A percentile compares a stretch with the other conserved stretches of the same genome.
These are phyloP conservation scores for Termitomyces sp. DNA, from an alignment of 768 basidiomycete species.

Conservation along the genomic window DNA sequence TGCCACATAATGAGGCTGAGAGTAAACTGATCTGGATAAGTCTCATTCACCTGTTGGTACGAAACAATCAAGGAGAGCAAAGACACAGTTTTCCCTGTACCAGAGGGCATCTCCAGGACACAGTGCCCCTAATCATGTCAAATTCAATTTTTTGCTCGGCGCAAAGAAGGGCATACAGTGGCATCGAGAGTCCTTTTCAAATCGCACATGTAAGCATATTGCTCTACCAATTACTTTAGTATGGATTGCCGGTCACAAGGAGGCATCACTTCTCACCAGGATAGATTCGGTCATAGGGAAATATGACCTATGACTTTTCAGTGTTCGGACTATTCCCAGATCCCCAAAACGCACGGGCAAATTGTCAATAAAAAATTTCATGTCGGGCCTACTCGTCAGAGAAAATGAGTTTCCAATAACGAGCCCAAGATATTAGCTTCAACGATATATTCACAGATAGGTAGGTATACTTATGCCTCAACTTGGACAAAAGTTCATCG, in stretches of 20 bases:
- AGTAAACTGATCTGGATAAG: neutral
- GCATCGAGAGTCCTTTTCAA: constrained; percentile 95
- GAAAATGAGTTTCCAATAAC: neutral
- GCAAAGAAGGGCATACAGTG: constrained; percentile 43
- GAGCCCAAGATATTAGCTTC: neutral
- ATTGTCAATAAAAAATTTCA: constrained; percentile 84
- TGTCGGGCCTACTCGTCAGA: constrained; percentile 20
- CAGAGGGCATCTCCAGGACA: constrained; percentile 99
- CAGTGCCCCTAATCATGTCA: constrained; percentile 75
- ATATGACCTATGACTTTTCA: constrained; percentile 56
- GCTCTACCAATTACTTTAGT: constrained; percentile 48
- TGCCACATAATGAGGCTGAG: constrained; percentile 10
- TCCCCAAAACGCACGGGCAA: constrained; percentile 50
- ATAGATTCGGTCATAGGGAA: constrained; percentile 94
- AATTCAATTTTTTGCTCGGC: neutral
- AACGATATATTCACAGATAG: neutral
- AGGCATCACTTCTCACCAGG: constrained; percentile 54
- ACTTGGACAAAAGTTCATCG: no score
- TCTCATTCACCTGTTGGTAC: constrained; percentile 77
- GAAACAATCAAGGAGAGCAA: constrained; percentile 93
- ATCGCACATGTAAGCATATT: constrained; percentile 99
- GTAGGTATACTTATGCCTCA: neutral
- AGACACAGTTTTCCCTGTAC: constrained; percentile 98
- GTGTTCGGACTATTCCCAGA: neutral
- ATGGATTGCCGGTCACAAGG: constrained; percentile 1